Evolutionary conservation across 192 early-diverging fungal species (phyloP), one percentile per base, ranked within the genome.

Genomic region (Entophlyctis luteolus): DNA sequence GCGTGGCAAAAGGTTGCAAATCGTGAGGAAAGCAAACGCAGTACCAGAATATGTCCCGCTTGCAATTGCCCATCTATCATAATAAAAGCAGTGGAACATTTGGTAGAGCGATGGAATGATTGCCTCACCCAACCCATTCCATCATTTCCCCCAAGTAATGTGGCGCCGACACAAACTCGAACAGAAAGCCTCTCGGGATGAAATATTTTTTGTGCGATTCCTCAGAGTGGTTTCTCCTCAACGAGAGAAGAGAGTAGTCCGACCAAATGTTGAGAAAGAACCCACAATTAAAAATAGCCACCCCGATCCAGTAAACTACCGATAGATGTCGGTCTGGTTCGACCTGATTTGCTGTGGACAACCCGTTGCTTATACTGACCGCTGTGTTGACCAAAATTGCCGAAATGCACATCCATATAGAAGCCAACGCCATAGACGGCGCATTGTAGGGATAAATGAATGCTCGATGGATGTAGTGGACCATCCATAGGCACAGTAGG

Each of bases 71-170:
- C 60, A 79, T 14, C 23, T 57, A 20, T 0, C 0, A 34, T 20
- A 35, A 57, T 12, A 16, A 6, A 22, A 0, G 8, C 23, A 56
- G 6, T 35, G 55, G 23, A 56, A 56, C 6, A n/a, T 45, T 45
- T 45, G 42, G 42, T 10, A 12, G 10, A 10, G 42, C 42, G 10
- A 10, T 10, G n/a, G 42, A 45, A 12, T 10, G 42, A n/a, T 45
- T 27, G 12, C 12, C 55, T 28, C 25, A 57, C 31, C 77, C 77
- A 27, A 59, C 14, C 77, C 77, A 79, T 35, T 79, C 77, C 10
- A 79, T 34, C 20, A 72, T 62, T 47, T 79, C 77, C 4, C 74
- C 74, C 6, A 73, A 71, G 48, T 79, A 79, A 55, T 74, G 63
- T 18, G 72, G 65, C 14, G 39, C 38, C 0, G 77, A 71, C 1